Evolutionary conservation across 2,329 filamentous ascomycete species (phyloP).

Genomic region (Rhexocercosporidium sp.): DNA sequence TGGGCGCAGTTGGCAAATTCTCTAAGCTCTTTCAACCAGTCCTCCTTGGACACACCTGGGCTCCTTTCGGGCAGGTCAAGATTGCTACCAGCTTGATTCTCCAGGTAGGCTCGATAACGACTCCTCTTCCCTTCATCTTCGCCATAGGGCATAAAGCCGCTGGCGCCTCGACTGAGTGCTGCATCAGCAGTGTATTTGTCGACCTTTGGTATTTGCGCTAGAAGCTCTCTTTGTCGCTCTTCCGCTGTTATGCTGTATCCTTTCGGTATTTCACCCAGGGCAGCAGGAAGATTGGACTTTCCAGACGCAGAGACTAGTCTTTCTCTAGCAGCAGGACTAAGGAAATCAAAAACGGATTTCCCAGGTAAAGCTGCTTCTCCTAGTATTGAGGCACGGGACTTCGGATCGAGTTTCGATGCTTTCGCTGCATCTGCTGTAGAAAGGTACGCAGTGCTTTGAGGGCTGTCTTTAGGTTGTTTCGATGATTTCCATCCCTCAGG

Average conservation of each 20-base stretch:
- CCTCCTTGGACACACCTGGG: constrained; percentile 60
- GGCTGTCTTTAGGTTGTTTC: constrained; percentile 49
- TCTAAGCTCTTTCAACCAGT: constrained; percentile 79
- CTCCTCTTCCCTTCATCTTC: constrained; percentile 79
- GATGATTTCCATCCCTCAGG: constrained; percentile 70
- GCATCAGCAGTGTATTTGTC: constrained; percentile 71
- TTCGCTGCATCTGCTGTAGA: constrained; percentile 81
- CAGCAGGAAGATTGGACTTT: constrained; percentile 76
- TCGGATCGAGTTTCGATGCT: constrained; percentile 75
- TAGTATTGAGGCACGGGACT: constrained; percentile 76
- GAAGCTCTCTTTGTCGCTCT: constrained; percentile 63
- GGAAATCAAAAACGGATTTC: constrained; percentile 95
- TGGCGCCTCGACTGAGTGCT: constrained; percentile 67
- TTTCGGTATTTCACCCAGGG: constrained; percentile 73
- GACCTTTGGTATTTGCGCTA: constrained; percentile 65
- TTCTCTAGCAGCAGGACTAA: constrained; percentile 78
- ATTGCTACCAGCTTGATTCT: constrained; percentile 71
- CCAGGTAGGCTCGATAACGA: constrained; percentile 84
- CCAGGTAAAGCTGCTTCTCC: constrained; percentile 83
- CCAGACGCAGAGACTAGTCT: constrained; percentile 78
- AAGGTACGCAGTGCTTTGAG: constrained; percentile 52
- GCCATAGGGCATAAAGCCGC: constrained; percentile 80
- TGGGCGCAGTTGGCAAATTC: constrained; percentile 75
- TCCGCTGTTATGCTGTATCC: constrained; percentile 67
- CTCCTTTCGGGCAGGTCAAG: constrained; percentile 59